Evolutionary conservation across 2,329 filamentous ascomycete species (phyloP).

Genomic region (Fonsecaea nubica): DNA sequence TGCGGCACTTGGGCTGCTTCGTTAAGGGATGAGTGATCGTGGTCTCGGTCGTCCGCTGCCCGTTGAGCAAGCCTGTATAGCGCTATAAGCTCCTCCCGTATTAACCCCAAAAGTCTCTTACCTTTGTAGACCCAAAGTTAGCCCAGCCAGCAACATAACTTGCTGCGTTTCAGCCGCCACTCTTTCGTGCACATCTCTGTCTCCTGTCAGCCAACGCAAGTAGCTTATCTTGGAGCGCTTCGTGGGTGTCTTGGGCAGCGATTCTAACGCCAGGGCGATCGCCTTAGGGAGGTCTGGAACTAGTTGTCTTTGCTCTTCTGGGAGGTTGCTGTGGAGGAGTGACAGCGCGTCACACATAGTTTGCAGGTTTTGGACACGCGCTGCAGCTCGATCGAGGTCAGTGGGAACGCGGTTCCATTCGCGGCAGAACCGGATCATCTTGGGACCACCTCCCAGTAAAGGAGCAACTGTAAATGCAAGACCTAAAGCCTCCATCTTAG

Average conservation of each 20-base stretch:
- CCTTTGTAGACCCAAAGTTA: background rate
- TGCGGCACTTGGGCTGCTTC: background rate
- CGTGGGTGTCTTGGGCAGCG: constrained; percentile 9
- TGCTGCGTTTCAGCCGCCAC: background rate
- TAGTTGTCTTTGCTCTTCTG: background rate
- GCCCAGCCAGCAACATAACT: background rate
- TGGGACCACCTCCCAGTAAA: background rate
- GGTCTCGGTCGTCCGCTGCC: background rate
- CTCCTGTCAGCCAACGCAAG: constrained; percentile 10
- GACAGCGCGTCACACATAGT: background rate
- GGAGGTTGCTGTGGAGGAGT: background rate
- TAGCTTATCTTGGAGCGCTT: constrained; percentile 6
- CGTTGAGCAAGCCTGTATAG: background rate
- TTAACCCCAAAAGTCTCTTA: background rate
- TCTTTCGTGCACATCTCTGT: constrained; percentile 11
- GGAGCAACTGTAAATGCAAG: background rate
- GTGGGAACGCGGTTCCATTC: background rate
- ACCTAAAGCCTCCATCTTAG: background rate
- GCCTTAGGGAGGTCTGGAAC: background rate
- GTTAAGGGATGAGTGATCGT: background rate
- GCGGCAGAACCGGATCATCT: background rate
- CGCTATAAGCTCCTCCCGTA: background rate
- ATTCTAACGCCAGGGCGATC: background rate
- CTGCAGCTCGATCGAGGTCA: background rate
- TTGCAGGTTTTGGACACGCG: background rate